Evolutionary conservation across 257 asterid genomes (phyloP).

Genomic region (Gentiana macrophylla): DNA sequence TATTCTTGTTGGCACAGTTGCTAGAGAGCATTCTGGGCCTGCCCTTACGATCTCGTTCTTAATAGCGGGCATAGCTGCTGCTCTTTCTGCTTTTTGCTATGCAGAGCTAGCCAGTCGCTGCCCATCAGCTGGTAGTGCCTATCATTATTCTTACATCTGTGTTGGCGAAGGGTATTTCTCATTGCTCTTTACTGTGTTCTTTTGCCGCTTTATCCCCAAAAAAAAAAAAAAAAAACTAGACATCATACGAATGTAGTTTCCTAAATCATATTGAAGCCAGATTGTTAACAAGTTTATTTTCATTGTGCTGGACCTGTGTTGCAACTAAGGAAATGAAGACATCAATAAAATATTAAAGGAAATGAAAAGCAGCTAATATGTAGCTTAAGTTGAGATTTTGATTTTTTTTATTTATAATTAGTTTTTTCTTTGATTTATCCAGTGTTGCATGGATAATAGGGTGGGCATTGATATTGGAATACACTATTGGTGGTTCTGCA

Average conservation of each 20-base stretch:
- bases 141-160: constrained; percentile 92
- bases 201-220: too few species aligned
- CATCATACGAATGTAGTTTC: too few species aligned
- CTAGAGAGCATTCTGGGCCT: constrained; percentile 95
- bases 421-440: constrained; percentile 1
- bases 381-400: background rate
- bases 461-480: constrained; percentile 91
- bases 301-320: too few species aligned
- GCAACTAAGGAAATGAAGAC: too few species aligned
- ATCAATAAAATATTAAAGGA: too few species aligned
- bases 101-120: constrained; percentile 94
- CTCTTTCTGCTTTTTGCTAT: constrained; percentile 91
- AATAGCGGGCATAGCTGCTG: constrained; percentile 95
- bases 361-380: too few species aligned
- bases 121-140: constrained; percentile 99
- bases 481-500: constrained; percentile 96
- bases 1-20: constrained; percentile 91
- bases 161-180: constrained; percentile 78
- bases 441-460: constrained; percentile 98
- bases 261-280: too few species aligned
- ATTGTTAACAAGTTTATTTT: too few species aligned
- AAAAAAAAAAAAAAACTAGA: too few species aligned
- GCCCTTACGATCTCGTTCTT: constrained; percentile 83
- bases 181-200: too few species aligned
- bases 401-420: background rate